phyloP scores from a whole-genome alignment of 2,329 filamentous ascomycete species.

The Rhynchosporium secalis region DNA sequence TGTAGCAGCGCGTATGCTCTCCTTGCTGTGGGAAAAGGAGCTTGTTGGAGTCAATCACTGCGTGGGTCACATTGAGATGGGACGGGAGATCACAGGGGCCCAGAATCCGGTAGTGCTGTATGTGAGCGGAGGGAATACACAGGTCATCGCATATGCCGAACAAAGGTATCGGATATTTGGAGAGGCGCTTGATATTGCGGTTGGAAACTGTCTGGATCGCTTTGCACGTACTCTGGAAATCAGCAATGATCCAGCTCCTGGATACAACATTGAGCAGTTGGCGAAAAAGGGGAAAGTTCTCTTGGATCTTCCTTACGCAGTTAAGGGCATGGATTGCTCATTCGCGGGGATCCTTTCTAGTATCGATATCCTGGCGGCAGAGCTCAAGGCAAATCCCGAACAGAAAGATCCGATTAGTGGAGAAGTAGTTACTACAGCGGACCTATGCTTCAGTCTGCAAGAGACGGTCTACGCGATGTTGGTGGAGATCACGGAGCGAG shows the following conservation, averaged over 20 bases:
- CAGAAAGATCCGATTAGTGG: constrained; percentile 49
- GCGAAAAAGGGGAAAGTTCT: constrained; percentile 72
- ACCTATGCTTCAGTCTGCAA: constrained; percentile 92
- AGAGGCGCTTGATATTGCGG: constrained; percentile 94
- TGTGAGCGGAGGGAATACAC: constrained; percentile 93
- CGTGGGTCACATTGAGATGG: constrained; percentile 99
- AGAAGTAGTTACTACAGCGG: constrained; percentile 69
- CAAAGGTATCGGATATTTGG: constrained; percentile 97
- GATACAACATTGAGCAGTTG: constrained; percentile 96
- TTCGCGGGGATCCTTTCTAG: constrained; percentile 89
- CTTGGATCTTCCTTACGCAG: constrained; percentile 88
- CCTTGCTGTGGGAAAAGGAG: constrained; percentile 82
- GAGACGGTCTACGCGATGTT: constrained; percentile 97
- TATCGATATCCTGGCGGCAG: constrained; percentile 76
- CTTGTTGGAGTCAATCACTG: constrained; percentile 97
- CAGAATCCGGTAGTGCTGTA: constrained; percentile 93
- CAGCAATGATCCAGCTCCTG: constrained; percentile 92
- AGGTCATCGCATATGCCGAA: constrained; percentile 95
- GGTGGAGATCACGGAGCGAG: constrained; percentile 96
- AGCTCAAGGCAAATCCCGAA: constrained; percentile 55
- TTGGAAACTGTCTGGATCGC: constrained; percentile 94
- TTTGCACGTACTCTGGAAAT: constrained; percentile 91
- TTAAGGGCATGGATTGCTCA: constrained; percentile 98
- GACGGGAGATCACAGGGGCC: constrained; percentile 85
- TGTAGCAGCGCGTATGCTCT: constrained; percentile 77